These are phyloP conservation scores for Helminthosporium solani DNA, from an alignment of 2,329 filamentous ascomycete species.

Conservation along the genomic window DNA sequence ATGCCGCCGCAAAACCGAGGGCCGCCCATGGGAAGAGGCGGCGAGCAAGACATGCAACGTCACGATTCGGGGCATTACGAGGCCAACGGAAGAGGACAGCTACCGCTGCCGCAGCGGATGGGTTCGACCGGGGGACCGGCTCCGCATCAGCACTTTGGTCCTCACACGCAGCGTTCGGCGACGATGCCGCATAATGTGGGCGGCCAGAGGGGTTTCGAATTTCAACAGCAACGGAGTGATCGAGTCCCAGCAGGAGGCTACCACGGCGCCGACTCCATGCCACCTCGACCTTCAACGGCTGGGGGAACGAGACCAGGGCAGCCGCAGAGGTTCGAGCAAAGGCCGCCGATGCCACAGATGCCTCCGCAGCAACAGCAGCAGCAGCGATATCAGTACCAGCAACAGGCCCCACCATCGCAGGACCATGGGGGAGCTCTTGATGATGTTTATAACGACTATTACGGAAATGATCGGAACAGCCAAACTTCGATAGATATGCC, in stretches of 20 bases:
- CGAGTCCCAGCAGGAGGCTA: slow-evolving; percentile 38
- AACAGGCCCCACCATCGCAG: slow-evolving; percentile 24
- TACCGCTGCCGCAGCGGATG: slow-evolving; percentile 26
- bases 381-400: slow-evolving; percentile 17
- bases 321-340: slow-evolving; percentile 25
- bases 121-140: slow-evolving; percentile 30
- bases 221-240: slow-evolving; percentile 37
- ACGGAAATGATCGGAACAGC: slow-evolving; percentile 43
- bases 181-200: slow-evolving; percentile 40
- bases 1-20: slow-evolving; percentile 25
- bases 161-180: slow-evolving; percentile 36
- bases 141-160: slow-evolving; percentile 30
- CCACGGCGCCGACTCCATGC: slow-evolving; percentile 39
- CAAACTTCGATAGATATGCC: slow-evolving; percentile 61
- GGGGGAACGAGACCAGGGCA: slow-evolving; percentile 26
- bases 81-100: slow-evolving; percentile 25
- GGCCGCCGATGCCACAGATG: slow-evolving; percentile 31
- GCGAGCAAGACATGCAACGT: slow-evolving; percentile 22
- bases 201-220: slow-evolving; percentile 16
- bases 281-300: slow-evolving; percentile 41
- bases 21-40: slow-evolving; percentile 21
- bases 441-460: slow-evolving; percentile 53
- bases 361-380: slow-evolving; percentile 23
- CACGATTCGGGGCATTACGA: slow-evolving; percentile 41
- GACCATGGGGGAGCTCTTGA: slow-evolving; percentile 48